Evolutionary conservation across 108 stramenopile genomes (phyloP).

Genomic region (Nitzschia sp.): DNA sequence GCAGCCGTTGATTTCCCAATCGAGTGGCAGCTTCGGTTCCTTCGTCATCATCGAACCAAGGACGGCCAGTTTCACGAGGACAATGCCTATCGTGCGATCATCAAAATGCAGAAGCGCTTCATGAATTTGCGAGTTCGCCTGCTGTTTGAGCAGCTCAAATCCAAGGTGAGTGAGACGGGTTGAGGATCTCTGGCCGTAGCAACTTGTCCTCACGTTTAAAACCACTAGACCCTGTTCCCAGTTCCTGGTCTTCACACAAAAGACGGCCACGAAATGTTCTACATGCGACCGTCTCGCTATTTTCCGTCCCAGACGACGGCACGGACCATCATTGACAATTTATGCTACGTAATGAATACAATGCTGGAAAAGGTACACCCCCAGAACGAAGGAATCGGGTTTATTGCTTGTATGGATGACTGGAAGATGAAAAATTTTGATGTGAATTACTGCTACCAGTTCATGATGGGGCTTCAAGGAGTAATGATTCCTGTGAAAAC

Average conservation of each 20-base stretch:
- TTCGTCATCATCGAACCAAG: background rate
- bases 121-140: background rate
- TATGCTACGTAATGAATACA: constrained; percentile 46
- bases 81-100: background rate
- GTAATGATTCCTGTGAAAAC: constrained; percentile 41
- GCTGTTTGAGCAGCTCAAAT: constrained; percentile 11
- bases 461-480: constrained; percentile 56
- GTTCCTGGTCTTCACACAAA: constrained; percentile 49
- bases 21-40: constrained; percentile 6
- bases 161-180: constrained; percentile 6
- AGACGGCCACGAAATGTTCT: constrained; percentile 49
- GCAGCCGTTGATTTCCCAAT: background rate
- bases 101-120: background rate
- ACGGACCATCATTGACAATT: constrained; percentile 48
- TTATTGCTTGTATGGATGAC: constrained; percentile 58
- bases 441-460: constrained; percentile 45
- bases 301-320: constrained; percentile 42
- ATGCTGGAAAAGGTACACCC: constrained; percentile 33
- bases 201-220: background rate
- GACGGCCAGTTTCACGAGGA: constrained; percentile 11
- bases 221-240: constrained; percentile 45
- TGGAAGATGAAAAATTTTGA: constrained; percentile 56
- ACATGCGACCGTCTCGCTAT: constrained; percentile 57
- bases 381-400: constrained; percentile 52
- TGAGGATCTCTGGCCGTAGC: background rate